Base-by-base conservation (phyloP, 495 filamentous ascomycete species). In the Xylaria cubensis region DNA sequence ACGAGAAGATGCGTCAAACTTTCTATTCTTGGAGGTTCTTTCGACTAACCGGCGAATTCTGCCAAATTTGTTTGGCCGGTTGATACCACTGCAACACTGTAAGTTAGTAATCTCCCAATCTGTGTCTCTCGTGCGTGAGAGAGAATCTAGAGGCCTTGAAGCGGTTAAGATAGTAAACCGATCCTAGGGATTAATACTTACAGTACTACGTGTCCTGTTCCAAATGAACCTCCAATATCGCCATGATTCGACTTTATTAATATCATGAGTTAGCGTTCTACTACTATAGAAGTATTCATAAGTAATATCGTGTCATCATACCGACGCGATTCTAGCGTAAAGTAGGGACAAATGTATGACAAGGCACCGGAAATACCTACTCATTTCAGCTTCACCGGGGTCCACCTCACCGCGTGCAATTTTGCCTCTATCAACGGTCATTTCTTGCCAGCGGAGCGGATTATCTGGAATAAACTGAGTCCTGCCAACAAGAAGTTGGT, bases 171-270 rank as follows among this genome's bases (percentile, higher is more conserved):
- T 2, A 41, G 9, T 1, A 63, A 15, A 12, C 12, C 12, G n/a
- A 24, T 44, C 5, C 12, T 42, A 19, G 4, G 6, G 3, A 26
- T 44, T 21, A n/a, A n/a, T n/a, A 44, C 59, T 26, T 26, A 63
- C 59, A 4, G 24, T 19, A 4, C 4, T n/a, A 24, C 36, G 59
- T 44, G 39, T 0, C 36, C n/a, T 7, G 1, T 44, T 32, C 36
- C 39, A 63, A 26, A 44, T 44, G n/a, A 4, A 63, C n/a, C 39
- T 24, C 59, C 59, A 63, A 36, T 41, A 15, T 41, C 8, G 36
- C 59, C 59, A 63, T 24, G 59, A 63, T 44, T 63, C 59, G 10
- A 63, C 59, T 63, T 63, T n/a, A 44, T 63, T 63, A 10, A 21
- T 4, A 41, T 41, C 7, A 24, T 6, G 26, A 15, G 10, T 63